Conservation (phyloP, 2,329 filamentous ascomycete genomes). For the Lachnum nothofagi region DNA sequence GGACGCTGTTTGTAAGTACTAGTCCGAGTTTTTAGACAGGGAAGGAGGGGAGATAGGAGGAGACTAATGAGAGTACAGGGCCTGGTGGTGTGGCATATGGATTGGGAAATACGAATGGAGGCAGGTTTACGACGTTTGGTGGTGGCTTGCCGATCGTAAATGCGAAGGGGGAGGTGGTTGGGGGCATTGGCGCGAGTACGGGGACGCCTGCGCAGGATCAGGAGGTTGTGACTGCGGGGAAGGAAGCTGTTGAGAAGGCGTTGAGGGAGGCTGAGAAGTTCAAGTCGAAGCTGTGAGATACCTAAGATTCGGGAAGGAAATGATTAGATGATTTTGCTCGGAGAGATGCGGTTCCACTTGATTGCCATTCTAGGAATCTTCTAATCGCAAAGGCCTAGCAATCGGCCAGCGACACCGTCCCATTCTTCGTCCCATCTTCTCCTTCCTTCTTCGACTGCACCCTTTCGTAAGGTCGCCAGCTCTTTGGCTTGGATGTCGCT, state of each 20-base stretch:
- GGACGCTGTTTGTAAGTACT: slow-evolving; percentile 35
- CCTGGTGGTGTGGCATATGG: slow-evolving; percentile 6
- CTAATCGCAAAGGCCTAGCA: slow-evolving; percentile 51
- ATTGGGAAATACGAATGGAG: slow-evolving; percentile 48
- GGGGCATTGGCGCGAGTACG: slow-evolving; percentile 50
- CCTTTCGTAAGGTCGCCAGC: slow-evolving; percentile 57
- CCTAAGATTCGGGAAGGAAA: too few species aligned
- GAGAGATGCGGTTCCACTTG: background rate
- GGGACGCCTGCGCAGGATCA: slow-evolving; percentile 51
- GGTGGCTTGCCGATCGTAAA: slow-evolving; percentile 48
- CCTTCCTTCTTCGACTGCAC: slow-evolving; percentile 68
- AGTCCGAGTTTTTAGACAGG: too few species aligned
- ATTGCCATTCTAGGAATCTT: background rate
- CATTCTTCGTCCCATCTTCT: slow-evolving; percentile 90
- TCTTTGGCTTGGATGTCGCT: slow-evolving; percentile 44
- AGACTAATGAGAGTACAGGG: too few species aligned
- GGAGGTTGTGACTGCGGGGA: slow-evolving; percentile 47
- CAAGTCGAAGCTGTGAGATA: slow-evolving; percentile 37
- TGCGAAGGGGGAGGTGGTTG: slow-evolving; percentile 43
- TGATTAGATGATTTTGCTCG: too few species aligned
- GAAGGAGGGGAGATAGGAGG: too few species aligned
- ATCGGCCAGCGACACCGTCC: slow-evolving; percentile 71
- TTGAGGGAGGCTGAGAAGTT: slow-evolving; percentile 33
- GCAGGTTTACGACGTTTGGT: slow-evolving; percentile 49
- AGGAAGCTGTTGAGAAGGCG: slow-evolving; percentile 40